Evolutionary conservation across 2,329 filamentous ascomycete species (phyloP), one percentile per base, ranked within the genome.

Genomic region (Colletotrichum navitas): DNA sequence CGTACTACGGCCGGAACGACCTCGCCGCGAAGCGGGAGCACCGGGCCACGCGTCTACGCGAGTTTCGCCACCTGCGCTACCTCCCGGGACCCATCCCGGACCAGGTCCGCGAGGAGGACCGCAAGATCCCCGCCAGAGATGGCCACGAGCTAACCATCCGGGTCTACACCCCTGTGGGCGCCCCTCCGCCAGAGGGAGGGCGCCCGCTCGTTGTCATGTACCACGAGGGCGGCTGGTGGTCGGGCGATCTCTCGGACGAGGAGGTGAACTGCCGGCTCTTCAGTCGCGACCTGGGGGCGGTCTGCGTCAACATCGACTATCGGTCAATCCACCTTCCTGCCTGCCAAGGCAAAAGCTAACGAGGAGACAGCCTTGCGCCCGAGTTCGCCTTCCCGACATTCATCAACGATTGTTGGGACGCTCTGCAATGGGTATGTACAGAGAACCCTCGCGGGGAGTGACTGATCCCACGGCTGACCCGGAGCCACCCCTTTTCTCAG

Each of bases 381-480:
- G 86, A 88, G 72, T 78, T 86, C 69, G 79, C 80, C 49, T 88
- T 87, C 68, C 86, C 86, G 0, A 77, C 76, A 1, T 81, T 81
- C 4, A 79, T 87, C 18, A 76, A 85, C 62, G 86, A 88, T 73
- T 81, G 79, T 73, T 84, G 82, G 72, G 85, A 87, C 69, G 64
- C 78, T 3, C 63, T 78, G 3, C 74, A 75, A 51, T 78, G 78
- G 78, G 78, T 78, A 12, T 12, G 47, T 24, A 11, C 24, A 47
- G 18, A 36, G 4, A 16, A 12, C 6, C 21, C 16, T 3, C 12
- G 21, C 1, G 21, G n/a, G 21, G 16, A 21, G 18, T 1, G 10
- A 43, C 1, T 34, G 18, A 7, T 16, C n/a, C n/a, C 24, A 5
- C 16, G 24, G 34, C 36, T 54, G 26, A 65, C 51, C 47, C 52